Base-by-base conservation (phyloP, 495 filamentous ascomycete species). In the Jackrogersella minutella region DNA sequence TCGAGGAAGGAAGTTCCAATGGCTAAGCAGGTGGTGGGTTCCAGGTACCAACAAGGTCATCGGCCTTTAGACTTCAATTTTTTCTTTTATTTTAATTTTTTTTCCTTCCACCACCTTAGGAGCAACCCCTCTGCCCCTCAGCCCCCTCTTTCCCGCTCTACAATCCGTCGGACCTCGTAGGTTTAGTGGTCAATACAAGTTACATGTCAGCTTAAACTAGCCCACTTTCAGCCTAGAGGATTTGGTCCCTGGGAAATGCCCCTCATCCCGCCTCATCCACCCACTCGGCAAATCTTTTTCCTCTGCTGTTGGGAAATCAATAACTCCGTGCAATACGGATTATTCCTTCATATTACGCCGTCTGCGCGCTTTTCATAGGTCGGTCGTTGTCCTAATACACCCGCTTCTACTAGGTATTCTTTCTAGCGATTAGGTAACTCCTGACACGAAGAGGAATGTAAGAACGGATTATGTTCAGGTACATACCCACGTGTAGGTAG, bases 201-300 rank as follows among this genome's bases (percentile, higher is more conserved):
- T 62, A 44, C 58, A 3, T 67, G 62, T 63, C 52, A 28, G 43
- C 3, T 6, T 33, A 14, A 24, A 30, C 68, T 70, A 66, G 14
- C 8, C 58, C n/a, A 5, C 16, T 55, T 59, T 33, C 0, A 37
- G 58, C 2, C 17, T 70, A 70, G 58, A 63, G 62, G 52, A 66
- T 67, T 56, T 63, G 52, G 68, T 70, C 68, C 68, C 62, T 66
- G 68, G 63, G 64, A 64, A 65, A 39, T 71, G 68, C 68, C 68
- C 68, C 68, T 71, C 68, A 68, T 58, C 60, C 64, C 54, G 47
- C 47, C 41, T 59, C 43, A 24, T 61, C 53, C 30, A 51, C 30
- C 64, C 59, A 62, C 31, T 69, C 66, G 66, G 66, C 66, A 69
- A 64, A 69, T 69, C 66, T 69, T 64, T 69, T 69, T 50, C 11